Percentiles rank a stretch among this genome's conserved stretches.
Conservation (phyloP, 108 stramenopile species). For the Fragilaria crotonensis region DNA sequence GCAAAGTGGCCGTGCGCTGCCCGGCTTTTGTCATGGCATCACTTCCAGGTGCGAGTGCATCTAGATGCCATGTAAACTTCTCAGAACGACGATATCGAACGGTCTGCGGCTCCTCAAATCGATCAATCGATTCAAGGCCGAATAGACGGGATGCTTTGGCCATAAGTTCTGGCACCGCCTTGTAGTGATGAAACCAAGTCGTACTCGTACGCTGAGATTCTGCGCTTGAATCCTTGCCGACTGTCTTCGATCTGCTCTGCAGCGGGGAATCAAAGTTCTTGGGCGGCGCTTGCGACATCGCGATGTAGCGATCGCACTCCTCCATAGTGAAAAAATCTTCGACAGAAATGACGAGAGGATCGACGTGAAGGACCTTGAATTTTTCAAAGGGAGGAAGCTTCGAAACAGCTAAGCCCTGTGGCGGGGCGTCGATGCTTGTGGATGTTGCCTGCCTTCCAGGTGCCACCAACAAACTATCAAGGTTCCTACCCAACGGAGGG, state of each 20-base stretch:
- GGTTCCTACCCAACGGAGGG: neutral
- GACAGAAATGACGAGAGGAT: conserved; percentile 68
- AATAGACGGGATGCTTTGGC: conserved; percentile 66
- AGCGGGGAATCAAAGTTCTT: conserved; percentile 22
- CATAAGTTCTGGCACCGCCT: conserved; percentile 63
- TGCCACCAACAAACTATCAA: conserved; percentile 16
- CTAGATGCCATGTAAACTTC: conserved; percentile 82
- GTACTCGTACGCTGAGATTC: conserved; percentile 67
- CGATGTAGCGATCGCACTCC: conserved; percentile 73
- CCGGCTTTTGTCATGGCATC: conserved; percentile 29
- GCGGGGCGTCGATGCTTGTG: conserved; percentile 1
- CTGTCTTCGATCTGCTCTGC: conserved; percentile 65
- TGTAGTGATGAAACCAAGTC: conserved; percentile 77
- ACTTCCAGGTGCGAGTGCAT: conserved; percentile 58
- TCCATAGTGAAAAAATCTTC: conserved; percentile 68
- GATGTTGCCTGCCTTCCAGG: conserved; percentile 1
- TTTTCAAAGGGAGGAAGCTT: conserved; percentile 53
- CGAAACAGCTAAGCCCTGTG: conserved; percentile 25
- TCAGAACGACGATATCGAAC: conserved; percentile 66
- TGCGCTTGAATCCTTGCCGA: conserved; percentile 63
- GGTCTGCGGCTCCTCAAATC: conserved; percentile 81
- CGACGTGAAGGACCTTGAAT: conserved; percentile 62
- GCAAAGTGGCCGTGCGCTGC: conserved; percentile 67
- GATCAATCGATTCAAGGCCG: conserved; percentile 52
- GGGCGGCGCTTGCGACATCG: conserved; percentile 30